Conservation (phyloP, 768 basidiomycete species). For the Mycena amicta region DNA sequence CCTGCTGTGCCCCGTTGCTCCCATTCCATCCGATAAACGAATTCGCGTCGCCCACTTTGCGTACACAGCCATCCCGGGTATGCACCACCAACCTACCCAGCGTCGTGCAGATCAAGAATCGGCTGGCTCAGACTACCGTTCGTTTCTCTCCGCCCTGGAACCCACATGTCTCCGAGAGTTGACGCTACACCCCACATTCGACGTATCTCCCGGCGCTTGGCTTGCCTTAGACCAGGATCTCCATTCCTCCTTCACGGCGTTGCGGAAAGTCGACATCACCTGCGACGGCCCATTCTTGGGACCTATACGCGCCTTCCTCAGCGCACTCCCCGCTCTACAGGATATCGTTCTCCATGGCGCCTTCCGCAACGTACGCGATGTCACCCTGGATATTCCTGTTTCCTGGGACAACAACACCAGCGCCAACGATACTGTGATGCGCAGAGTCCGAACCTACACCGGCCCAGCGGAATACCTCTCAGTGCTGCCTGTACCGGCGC, state of each 20-base stretch:
- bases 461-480: constrained; percentile 1
- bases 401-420: constrained; percentile 30
- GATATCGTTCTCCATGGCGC: constrained; percentile 1
- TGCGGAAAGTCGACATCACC: constrained; percentile 6
- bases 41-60: constrained; percentile 8
- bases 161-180: not conserved
- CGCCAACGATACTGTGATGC: not conserved
- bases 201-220: constrained; percentile 14
- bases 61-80: constrained; percentile 10
- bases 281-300: constrained; percentile 15
- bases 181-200: constrained; percentile 7
- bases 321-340: constrained; percentile 2
- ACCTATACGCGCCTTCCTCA: constrained; percentile 8
- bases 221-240: constrained; percentile 8
- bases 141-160: constrained; percentile 13
- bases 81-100: not conserved
- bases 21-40: not conserved
- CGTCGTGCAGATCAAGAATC: not conserved
- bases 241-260: not conserved
- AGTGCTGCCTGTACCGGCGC: not conserved
- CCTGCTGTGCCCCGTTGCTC: not conserved
- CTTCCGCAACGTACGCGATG: constrained; percentile 9
- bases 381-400: constrained; percentile 26
- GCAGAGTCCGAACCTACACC: not conserved
- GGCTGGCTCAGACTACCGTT: not conserved